Evolutionary conservation across 768 basidiomycete species (phyloP).

Genomic region (Sporobolomyces phaffii): DNA sequence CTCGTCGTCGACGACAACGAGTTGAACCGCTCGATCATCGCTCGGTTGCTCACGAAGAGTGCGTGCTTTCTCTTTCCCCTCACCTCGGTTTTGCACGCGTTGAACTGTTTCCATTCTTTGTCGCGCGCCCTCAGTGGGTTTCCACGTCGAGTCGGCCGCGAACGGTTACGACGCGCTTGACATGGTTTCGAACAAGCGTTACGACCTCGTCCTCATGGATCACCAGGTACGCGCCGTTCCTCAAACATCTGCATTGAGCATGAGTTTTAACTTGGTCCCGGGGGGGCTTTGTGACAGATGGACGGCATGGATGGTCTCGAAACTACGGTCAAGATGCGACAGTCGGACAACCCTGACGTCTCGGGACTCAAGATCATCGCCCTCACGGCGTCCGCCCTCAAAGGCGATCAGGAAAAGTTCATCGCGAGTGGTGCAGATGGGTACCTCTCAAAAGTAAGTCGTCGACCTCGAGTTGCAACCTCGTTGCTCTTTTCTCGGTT

Average conservation of each 20-base stretch:
- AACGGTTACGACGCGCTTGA: slow-evolving; percentile 36
- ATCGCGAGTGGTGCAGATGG: slow-evolving; percentile 23
- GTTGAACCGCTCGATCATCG: slow-evolving; percentile 28
- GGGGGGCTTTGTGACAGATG: slow-evolving; percentile 17
- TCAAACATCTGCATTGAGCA: background rate
- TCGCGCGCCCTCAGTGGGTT: slow-evolving; percentile 32
- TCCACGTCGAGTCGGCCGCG: slow-evolving; percentile 21
- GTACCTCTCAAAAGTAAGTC: slow-evolving; percentile 27
- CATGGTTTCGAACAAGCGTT: slow-evolving; percentile 11
- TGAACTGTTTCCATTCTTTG: too few relatives aligned
- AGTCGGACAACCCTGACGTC: background rate
- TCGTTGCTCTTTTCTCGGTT: too few relatives aligned
- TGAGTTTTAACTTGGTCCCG: background rate
- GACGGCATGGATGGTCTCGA: slow-evolving; percentile 28
- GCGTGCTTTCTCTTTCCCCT: background rate
- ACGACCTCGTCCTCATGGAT: slow-evolving; percentile 32
- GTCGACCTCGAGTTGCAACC: too few relatives aligned
- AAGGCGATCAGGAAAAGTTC: slow-evolving; percentile 29
- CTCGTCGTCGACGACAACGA: slow-evolving; percentile 39
- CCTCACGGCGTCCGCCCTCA: slow-evolving; percentile 22
- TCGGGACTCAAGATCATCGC: slow-evolving; percentile 28
- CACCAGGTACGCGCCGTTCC: slow-evolving; percentile 9
- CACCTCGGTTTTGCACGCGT: too few relatives aligned
- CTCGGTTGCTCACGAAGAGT: slow-evolving; percentile 29
- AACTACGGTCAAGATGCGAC: slow-evolving; percentile 26